Percentiles rank a stretch among this genome's conserved stretches.
Evolutionary conservation across 78 protist genomes (phyloP).

Genomic region (Speleostelium caveatum): DNA sequence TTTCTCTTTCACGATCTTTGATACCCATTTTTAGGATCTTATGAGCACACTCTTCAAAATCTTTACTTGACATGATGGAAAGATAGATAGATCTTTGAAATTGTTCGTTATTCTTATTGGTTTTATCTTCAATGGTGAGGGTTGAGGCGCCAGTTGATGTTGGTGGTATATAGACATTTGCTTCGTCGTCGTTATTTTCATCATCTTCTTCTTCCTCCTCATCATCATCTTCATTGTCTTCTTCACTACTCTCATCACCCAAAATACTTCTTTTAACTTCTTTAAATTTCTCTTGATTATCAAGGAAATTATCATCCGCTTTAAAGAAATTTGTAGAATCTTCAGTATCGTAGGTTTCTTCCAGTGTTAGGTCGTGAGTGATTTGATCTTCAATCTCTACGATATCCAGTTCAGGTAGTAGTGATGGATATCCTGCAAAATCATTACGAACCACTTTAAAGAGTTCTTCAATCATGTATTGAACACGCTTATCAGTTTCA

Average conservation of each 20-base stretch:
- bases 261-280: slow-evolving; percentile 61
- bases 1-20: slow-evolving; percentile 87
- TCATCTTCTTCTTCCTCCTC: slow-evolving; percentile 61
- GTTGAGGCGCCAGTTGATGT: neutral
- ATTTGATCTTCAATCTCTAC: slow-evolving; percentile 97
- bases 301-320: slow-evolving; percentile 90
- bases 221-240: slow-evolving; percentile 17
- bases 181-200: slow-evolving; percentile 19
- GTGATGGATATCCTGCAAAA: slow-evolving; percentile 83
- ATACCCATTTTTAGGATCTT: slow-evolving; percentile 89
- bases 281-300: slow-evolving; percentile 89
- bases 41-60: slow-evolving; percentile 97
- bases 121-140: slow-evolving; percentile 76
- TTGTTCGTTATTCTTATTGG: slow-evolving; percentile 85
- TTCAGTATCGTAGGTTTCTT: slow-evolving; percentile 76
- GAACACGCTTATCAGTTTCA: slow-evolving; percentile 90
- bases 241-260: slow-evolving; percentile 78
- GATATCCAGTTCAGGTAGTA: slow-evolving; percentile 92
- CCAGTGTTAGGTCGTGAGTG: slow-evolving; percentile 90
- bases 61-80: slow-evolving; percentile 90
- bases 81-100: slow-evolving; percentile 94
- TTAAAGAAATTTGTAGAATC: slow-evolving; percentile 87
- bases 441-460: slow-evolving; percentile 83
- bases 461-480: slow-evolving; percentile 95
- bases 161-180: slow-evolving; percentile 10